Evolutionary conservation across 148 eudicot species (phyloP).

Genomic region (Tetragonia tetragonoides): DNA sequence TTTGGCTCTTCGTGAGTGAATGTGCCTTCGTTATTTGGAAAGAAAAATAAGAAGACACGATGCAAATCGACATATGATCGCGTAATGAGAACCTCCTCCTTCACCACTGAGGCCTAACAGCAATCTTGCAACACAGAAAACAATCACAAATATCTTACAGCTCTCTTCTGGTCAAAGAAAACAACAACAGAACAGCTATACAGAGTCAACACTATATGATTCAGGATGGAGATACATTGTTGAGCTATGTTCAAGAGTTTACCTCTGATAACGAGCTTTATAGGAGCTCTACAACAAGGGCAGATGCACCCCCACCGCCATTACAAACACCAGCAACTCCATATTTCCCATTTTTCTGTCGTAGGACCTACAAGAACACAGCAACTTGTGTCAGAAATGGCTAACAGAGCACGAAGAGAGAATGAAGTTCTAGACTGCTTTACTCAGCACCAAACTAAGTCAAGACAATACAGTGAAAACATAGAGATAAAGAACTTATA

Average conservation of each 20-base stretch:
- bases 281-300: conserved; percentile 77
- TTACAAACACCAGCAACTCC: conserved; percentile 97
- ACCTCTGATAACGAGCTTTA: conserved; percentile 39
- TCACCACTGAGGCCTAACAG: background rate
- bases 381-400: conserved; percentile 1
- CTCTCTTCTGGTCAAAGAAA: background rate
- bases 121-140: conserved; percentile 12
- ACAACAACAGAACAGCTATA: background rate
- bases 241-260: background rate
- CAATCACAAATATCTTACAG: background rate
- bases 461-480: background rate
- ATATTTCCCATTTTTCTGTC: conserved; percentile 74
- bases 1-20: background rate
- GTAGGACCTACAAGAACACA: conserved; percentile 55
- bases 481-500: conserved; percentile 26
- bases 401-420: background rate
- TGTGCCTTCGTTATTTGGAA: background rate
- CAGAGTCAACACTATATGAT: background rate
- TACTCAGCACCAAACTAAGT: background rate
- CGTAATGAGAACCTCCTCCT: background rate
- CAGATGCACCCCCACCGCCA: conserved; percentile 99
- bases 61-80: background rate
- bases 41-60: background rate
- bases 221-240: background rate
- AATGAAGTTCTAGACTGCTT: background rate